These are phyloP conservation scores for Hemerocallis citrina DNA, from an alignment of 106 monocot genomes.

Conservation along the genomic window DNA sequence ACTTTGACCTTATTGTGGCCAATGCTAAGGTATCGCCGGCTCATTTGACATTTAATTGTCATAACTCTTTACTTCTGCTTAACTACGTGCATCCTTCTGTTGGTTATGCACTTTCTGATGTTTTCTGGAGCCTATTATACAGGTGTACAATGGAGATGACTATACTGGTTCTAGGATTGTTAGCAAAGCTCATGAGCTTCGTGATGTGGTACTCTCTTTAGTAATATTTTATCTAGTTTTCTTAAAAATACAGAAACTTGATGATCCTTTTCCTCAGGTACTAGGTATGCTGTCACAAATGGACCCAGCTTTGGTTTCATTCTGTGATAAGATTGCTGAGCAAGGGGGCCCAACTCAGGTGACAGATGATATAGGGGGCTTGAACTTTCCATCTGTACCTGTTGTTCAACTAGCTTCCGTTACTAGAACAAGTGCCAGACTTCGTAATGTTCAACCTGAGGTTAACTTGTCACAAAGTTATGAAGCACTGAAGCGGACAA, in stretches of 20 bases:
- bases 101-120: neutral
- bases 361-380: slow-evolving; percentile 38
- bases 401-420: slow-evolving; percentile 65
- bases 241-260: neutral
- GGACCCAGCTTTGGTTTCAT: slow-evolving; percentile 82
- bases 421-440: slow-evolving; percentile 81
- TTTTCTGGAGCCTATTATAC: neutral
- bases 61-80: neutral
- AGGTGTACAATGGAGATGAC: slow-evolving; percentile 95
- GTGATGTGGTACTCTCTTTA: slow-evolving; percentile 68
- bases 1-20: slow-evolving; percentile 84
- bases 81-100: neutral
- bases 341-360: slow-evolving; percentile 66
- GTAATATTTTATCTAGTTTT: neutral
- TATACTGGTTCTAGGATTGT: slow-evolving; percentile 90
- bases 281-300: slow-evolving; percentile 97
- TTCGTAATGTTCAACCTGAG: slow-evolving; percentile 85
- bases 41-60: neutral
- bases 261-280: slow-evolving; percentile 43
- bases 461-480: slow-evolving; percentile 73
- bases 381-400: slow-evolving; percentile 38
- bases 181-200: slow-evolving; percentile 91
- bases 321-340: slow-evolving; percentile 87
- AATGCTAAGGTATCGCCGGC: slow-evolving; percentile 76
- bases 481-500: slow-evolving; percentile 69